Evolutionary conservation across 345 rosid genomes (phyloP), one percentile per base, ranked within the genome.

Genomic region (Cardamine chenopodiifolia): DNA sequence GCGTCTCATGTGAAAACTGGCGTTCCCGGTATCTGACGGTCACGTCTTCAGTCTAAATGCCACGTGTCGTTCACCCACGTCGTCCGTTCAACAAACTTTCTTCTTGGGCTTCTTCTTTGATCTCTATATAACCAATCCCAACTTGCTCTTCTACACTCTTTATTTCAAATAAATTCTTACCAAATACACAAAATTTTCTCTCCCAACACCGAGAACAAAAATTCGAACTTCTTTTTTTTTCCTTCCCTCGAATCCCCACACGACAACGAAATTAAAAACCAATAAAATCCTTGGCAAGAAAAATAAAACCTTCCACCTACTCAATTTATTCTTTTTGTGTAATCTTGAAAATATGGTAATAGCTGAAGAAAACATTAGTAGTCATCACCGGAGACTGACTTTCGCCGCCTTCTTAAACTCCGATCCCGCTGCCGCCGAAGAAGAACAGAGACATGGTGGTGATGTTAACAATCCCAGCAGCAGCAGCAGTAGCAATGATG

Each of bases 331-430:
- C 1, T 66, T 15, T 28, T 19, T 50, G 31, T 34, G 6, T 23
- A 26, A 37, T 68, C 56, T 19, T 22, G 19, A 65, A 66, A 50
- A 50, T 23, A 78, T 78, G 81, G 73, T 72, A 0, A 66, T 52
- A 52, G 73, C 70, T 31, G 7, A 32, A 52, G 80, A 77, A 47
- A 65, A 65, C 12, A 55, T 32, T 63, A n/a, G 26, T 77, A 26
- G 65, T 78, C 78, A 72, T 15, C 74, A 37, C 68, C 82, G 75
- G 65, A 66, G 92, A 32, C 87, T 85, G 12, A 86, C 84, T 42
- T 79, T 93, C 22, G 89, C 88, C 15, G 82, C 86, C 22, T 82
- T 88, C 67, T 82, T 90, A 71, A 69, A 70, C n/a, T 77, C 86
- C 7, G 90, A 90, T 14, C 83, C 83, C 6, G 37, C 66, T 62